phyloP scores from a whole-genome alignment of 495 filamentous ascomycete genomes.

The Penicillium silybi region DNA sequence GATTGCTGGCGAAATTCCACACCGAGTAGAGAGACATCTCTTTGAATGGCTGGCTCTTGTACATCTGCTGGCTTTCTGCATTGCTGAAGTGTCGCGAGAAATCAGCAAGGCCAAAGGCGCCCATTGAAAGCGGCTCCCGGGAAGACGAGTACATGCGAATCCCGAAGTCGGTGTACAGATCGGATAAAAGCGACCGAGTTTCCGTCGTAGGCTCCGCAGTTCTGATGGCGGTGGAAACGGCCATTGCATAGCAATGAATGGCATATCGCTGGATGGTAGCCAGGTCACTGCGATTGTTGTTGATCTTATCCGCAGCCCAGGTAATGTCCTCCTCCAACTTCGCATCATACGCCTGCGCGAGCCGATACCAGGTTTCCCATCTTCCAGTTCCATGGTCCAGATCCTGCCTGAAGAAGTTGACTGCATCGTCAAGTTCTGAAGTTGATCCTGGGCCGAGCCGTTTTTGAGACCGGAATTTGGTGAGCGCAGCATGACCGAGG shows the following conservation, averaged over 20 bases:
- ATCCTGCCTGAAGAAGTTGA: conserved; percentile 77
- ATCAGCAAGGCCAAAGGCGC: conserved; percentile 69
- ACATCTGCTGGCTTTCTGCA: conserved; percentile 62
- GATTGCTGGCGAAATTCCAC: conserved; percentile 77
- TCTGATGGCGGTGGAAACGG: conserved; percentile 68
- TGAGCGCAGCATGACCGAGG: conserved; percentile 79
- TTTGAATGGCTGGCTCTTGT: conserved; percentile 65
- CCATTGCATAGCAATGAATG: conserved; percentile 93
- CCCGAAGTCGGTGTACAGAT: conserved; percentile 87
- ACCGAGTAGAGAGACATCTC: conserved; percentile 71
- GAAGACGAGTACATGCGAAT: conserved; percentile 85
- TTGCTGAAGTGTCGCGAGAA: conserved; percentile 75
- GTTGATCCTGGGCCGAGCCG: conserved; percentile 70
- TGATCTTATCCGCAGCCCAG: conserved; percentile 95
- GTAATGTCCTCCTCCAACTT: conserved; percentile 88
- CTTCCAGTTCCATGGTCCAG: conserved; percentile 77
- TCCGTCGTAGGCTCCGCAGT: conserved; percentile 58
- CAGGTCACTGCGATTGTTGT: conserved; percentile 73
- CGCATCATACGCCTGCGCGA: conserved; percentile 87
- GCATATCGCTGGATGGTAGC: conserved; percentile 71
- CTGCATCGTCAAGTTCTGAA: conserved; percentile 81
- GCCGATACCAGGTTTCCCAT: conserved; percentile 96
- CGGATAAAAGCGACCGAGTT: conserved; percentile 63
- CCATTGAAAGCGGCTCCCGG: conserved; percentile 89
- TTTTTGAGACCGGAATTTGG: conserved; percentile 83